Evolutionary conservation across 169 alveolate genomes (phyloP).

Genomic region (Plasmodium coatneyi): DNA sequence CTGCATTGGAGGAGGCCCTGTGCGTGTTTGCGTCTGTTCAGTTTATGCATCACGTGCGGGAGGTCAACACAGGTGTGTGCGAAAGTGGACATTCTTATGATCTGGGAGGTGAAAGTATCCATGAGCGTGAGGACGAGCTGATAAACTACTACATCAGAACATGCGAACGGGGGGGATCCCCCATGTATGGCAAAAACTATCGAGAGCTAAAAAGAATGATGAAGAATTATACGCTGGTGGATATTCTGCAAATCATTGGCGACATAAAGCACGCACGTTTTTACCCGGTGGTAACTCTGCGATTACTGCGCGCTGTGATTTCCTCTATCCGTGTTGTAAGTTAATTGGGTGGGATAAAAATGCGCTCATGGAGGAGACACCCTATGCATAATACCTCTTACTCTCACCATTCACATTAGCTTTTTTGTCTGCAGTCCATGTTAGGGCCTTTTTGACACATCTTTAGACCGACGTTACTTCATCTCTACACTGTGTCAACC

Average conservation of each 20-base stretch:
- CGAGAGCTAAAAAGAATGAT: constrained; percentile 10
- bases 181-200: constrained; percentile 26
- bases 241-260: constrained; percentile 3
- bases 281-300: constrained; percentile 30
- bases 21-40: constrained; percentile 30
- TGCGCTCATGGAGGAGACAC: not conserved
- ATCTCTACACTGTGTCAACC: not conserved
- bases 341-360: not conserved
- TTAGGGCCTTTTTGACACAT: not conserved
- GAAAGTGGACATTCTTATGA: not conserved
- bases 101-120: not conserved
- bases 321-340: not conserved
- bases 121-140: not conserved
- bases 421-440: not conserved
- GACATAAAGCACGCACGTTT: constrained; percentile 18
- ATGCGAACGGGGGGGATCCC: constrained; percentile 23
- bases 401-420: not conserved
- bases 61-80: not conserved
- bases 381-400: not conserved
- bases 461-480: not conserved
- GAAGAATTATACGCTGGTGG: constrained; percentile 12
- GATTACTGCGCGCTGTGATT: constrained; percentile 17
- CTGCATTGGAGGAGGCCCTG: constrained; percentile 43
- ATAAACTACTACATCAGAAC: constrained; percentile 20
- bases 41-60: constrained; percentile 1